Conservation (phyloP, 768 basidiomycete genomes). For the Omphalotus guepiniiformis region DNA sequence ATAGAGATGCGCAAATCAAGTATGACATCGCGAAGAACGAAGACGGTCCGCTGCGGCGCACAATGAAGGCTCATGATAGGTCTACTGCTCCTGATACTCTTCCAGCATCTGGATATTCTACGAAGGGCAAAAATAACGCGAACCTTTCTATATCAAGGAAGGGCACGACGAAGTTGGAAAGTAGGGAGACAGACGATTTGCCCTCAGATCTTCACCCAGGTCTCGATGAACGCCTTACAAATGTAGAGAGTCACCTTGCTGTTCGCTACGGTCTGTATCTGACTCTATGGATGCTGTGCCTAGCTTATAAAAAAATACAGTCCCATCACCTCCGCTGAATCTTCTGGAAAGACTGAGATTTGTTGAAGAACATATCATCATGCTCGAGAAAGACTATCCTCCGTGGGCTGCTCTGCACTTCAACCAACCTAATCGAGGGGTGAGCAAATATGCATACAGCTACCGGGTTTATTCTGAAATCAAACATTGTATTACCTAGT, state of each 20-base stretch:
- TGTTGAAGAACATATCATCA: constrained; percentile 73
- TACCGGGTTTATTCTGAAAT: constrained; percentile 1
- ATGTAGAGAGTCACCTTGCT: constrained; percentile 69
- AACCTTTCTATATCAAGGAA: constrained; percentile 5
- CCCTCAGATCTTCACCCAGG: constrained; percentile 51
- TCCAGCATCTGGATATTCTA: constrained; percentile 6
- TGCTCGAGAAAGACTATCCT: constrained; percentile 77
- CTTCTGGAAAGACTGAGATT: constrained; percentile 62
- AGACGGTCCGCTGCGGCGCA: constrained; percentile 68
- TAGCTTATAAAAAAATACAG: constrained; percentile 30
- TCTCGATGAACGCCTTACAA: constrained; percentile 57
- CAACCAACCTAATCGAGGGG: constrained; percentile 77
- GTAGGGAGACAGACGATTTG: constrained; percentile 20
- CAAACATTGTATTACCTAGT: constrained; percentile 35
- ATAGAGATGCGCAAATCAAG: constrained; percentile 78
- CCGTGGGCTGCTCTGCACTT: constrained; percentile 90
- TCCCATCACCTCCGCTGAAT: constrained; percentile 65
- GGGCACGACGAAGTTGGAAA: constrained; percentile 4
- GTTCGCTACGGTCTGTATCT: constrained; percentile 61
- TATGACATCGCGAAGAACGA: constrained; percentile 87
- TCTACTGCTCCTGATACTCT: constrained; percentile 10
- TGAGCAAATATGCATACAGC: constrained; percentile 33
- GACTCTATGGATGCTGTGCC: neutral
- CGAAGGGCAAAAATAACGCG: constrained; percentile 15
- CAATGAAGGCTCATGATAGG: constrained; percentile 32